A percentile compares a stretch with the other conserved stretches of the same genome.
phyloP scores from a whole-genome alignment of 306 rosid species.

The Prosopis cineraria region DNA sequence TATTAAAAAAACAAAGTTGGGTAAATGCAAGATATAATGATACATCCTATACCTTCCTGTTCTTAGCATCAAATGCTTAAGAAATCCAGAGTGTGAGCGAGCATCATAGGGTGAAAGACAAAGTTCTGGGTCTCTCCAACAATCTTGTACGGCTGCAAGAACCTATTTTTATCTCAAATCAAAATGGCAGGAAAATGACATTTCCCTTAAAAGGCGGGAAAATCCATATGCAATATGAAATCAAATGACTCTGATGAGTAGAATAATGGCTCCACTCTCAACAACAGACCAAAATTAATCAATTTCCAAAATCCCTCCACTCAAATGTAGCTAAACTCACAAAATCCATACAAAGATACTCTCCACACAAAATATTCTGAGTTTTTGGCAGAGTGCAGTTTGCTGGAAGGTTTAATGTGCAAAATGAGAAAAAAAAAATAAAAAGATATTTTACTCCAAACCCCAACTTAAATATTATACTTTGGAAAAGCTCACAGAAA shows the following conservation, averaged over 20 bases:
- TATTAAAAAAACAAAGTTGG: background rate
- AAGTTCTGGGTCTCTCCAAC: constrained; percentile 84
- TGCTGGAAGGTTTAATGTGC: background rate
- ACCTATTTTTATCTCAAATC: constrained; percentile 58
- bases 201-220: constrained; percentile 9
- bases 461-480: background rate
- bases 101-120: constrained; percentile 81
- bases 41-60: constrained; percentile 91
- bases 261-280: background rate
- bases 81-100: constrained; percentile 80
- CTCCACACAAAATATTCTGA: background rate
- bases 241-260: background rate
- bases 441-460: background rate
- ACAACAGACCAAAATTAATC: constrained; percentile 4
- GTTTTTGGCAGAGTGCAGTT: background rate
- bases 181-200: constrained; percentile 46
- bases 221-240: background rate
- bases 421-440: background rate
- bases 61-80: constrained; percentile 95
- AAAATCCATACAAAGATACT: background rate
- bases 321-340: background rate
- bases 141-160: constrained; percentile 81
- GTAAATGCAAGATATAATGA: constrained; percentile 25
- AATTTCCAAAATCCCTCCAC: constrained; percentile 9
- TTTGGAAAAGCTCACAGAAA: too few species aligned